Conservation (phyloP, 768 basidiomycete species). For the Rhizopogon vesiculosus region DNA sequence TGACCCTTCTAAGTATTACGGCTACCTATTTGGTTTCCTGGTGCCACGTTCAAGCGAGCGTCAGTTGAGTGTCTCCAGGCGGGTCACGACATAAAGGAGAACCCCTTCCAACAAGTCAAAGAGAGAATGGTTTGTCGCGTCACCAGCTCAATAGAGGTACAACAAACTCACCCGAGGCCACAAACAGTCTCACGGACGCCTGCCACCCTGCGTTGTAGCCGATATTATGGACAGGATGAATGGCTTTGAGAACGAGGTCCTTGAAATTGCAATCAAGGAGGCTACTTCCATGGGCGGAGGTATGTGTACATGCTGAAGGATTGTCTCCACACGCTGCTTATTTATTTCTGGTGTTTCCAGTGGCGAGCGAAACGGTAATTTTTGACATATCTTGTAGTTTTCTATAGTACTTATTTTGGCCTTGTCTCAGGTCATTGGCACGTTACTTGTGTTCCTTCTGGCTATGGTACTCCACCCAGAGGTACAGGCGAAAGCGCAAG, state of each 20-base stretch:
- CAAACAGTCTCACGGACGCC: slow-evolving; percentile 13
- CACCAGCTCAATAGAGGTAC: background rate
- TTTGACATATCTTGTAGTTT: background rate
- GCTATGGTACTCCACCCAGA: slow-evolving; percentile 32
- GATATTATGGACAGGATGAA: slow-evolving; percentile 20
- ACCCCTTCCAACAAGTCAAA: slow-evolving; percentile 22
- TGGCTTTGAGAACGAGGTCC: slow-evolving; percentile 12
- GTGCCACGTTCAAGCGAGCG: background rate
- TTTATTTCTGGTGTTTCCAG: slow-evolving; percentile 11
- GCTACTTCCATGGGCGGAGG: slow-evolving; percentile 26
- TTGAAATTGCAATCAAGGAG: slow-evolving; percentile 21
- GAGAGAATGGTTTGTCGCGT: slow-evolving; percentile 14
- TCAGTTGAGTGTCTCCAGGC: background rate
- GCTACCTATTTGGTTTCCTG: slow-evolving; percentile 22
- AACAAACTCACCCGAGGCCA: background rate
- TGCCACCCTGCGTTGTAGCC: slow-evolving; percentile 20
- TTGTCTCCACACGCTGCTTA: background rate
- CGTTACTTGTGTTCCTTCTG: slow-evolving; percentile 23
- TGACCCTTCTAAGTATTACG: slow-evolving; percentile 13
- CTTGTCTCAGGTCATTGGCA: slow-evolving; percentile 23
- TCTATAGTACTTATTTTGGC: background rate
- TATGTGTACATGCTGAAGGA: slow-evolving; percentile 4
- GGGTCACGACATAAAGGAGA: slow-evolving; percentile 21
- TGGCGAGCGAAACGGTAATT: slow-evolving; percentile 23
- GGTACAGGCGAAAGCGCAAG: slow-evolving; percentile 27